Conservation (phyloP, 2,329 filamentous ascomycete species). For the Nemania abortiva region DNA sequence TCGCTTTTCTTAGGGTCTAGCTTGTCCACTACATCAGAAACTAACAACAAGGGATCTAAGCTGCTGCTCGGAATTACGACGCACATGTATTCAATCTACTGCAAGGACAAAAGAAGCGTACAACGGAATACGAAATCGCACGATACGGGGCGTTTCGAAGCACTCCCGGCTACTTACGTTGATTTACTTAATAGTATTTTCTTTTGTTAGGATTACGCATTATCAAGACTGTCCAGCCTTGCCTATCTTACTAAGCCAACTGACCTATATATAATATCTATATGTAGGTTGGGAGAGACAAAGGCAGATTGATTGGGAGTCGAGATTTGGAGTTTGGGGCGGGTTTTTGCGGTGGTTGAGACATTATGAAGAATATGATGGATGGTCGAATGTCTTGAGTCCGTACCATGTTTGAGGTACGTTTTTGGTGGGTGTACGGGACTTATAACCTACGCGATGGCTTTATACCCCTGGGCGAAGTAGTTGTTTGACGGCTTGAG, state of each 20-base stretch:
- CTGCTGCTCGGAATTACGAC: not conserved
- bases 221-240: constrained; percentile 14
- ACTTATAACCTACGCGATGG: constrained; percentile 17
- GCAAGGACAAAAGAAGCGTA: constrained; percentile 4
- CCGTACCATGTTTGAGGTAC: not conserved
- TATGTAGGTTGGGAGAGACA: not conserved
- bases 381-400: not conserved
- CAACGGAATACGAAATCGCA: not conserved
- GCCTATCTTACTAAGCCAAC: not conserved
- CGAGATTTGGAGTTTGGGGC: constrained; percentile 18
- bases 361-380: constrained; percentile 16
- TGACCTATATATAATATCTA: not conserved
- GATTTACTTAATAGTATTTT: constrained; percentile 5
- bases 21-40: not conserved
- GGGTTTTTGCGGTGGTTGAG: constrained; percentile 12
- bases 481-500: not conserved
- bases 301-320: not conserved
- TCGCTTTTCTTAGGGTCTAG: not conserved
- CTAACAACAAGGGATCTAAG: not conserved
- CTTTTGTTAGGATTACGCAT: constrained; percentile 26
- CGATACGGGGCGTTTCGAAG: not conserved
- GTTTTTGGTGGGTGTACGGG: constrained; percentile 5
- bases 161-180: not conserved
- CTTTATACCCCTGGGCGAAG: constrained; percentile 26
- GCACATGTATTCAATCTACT: not conserved